Evolutionary conservation across 352 stramenopile species (phyloP).

Genomic region (Globisporangium megalacanthum): DNA sequence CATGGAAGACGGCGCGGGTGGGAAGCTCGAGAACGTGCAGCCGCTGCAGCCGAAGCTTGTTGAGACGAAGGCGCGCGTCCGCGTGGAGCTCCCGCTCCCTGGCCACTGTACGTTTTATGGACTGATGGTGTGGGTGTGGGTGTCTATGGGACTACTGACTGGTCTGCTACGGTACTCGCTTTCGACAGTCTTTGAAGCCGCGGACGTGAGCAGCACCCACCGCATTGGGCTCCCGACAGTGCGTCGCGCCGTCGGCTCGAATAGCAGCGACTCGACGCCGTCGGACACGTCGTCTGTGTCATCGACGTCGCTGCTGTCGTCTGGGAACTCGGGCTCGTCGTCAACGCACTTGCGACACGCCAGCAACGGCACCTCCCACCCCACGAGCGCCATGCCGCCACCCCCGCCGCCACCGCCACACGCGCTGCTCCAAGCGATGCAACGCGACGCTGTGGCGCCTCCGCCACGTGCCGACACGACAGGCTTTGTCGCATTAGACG

Average conservation of each 20-base stretch:
- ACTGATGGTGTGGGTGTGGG: constrained; percentile 5
- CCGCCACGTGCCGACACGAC: constrained; percentile 6
- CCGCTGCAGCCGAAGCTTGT: constrained; percentile 57
- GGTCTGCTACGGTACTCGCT: no score
- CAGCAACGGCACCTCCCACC: neutral
- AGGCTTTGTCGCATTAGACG: constrained; percentile 11
- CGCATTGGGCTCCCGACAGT: constrained; percentile 15
- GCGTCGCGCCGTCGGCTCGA: constrained; percentile 26
- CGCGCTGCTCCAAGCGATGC: constrained; percentile 8
- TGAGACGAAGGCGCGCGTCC: constrained; percentile 56
- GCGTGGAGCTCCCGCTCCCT: constrained; percentile 65
- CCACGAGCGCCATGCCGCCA: constrained; percentile 20
- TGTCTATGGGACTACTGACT: neutral
- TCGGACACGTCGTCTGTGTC: constrained; percentile 55
- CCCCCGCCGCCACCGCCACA: constrained; percentile 11
- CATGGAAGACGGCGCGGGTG: constrained; percentile 65
- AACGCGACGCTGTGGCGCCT: constrained; percentile 8
- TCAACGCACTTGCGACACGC: no score
- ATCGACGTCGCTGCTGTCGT: constrained; percentile 42
- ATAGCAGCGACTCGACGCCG: constrained; percentile 32
- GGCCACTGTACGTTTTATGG: constrained; percentile 57
- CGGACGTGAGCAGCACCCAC: constrained; percentile 16
- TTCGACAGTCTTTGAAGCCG: constrained; percentile 44
- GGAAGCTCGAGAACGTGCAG: constrained; percentile 76
- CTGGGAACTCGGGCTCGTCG: constrained; percentile 12